phyloP scores from a whole-genome alignment of 2,329 filamentous ascomycete genomes.

The Fonsecaea multimorphosa region DNA sequence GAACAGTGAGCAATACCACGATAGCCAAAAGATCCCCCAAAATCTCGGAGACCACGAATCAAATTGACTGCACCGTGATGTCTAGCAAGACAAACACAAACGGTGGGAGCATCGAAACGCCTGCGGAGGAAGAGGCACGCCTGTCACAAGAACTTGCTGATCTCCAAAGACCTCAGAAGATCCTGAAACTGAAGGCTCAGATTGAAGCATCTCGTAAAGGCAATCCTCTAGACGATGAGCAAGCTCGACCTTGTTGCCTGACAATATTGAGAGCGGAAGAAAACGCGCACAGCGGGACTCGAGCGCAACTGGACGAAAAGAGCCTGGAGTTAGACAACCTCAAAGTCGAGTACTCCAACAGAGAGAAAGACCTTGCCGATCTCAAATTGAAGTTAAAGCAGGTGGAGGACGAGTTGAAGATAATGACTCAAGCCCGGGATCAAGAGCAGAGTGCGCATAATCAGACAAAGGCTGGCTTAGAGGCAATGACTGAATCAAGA shows the following conservation, averaged over 20 bases:
- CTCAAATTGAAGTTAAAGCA: neutral
- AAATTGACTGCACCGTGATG: neutral
- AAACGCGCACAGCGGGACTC: neutral
- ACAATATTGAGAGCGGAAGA: neutral
- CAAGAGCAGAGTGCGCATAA: neutral
- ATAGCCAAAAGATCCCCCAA: neutral
- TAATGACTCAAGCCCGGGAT: neutral
- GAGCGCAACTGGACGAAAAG: neutral
- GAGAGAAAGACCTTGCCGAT: neutral
- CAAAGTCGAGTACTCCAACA: neutral
- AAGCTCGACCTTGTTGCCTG: neutral
- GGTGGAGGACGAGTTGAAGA: neutral
- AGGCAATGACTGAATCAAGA: neutral
- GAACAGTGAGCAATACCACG: neutral
- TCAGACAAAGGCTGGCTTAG: neutral
- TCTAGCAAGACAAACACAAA: neutral
- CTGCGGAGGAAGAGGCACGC: neutral
- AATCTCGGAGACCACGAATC: neutral
- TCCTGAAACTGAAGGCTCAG: neutral
- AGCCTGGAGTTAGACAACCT: neutral
- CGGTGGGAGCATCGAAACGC: neutral
- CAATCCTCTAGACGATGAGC: neutral
- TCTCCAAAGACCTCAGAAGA: neutral
- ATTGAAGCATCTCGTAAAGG: slow-evolving; percentile 2
- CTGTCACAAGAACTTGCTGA: neutral